Base-by-base conservation (phyloP, 2,329 filamentous ascomycete species). In the Hypoxylon sp. region DNA sequence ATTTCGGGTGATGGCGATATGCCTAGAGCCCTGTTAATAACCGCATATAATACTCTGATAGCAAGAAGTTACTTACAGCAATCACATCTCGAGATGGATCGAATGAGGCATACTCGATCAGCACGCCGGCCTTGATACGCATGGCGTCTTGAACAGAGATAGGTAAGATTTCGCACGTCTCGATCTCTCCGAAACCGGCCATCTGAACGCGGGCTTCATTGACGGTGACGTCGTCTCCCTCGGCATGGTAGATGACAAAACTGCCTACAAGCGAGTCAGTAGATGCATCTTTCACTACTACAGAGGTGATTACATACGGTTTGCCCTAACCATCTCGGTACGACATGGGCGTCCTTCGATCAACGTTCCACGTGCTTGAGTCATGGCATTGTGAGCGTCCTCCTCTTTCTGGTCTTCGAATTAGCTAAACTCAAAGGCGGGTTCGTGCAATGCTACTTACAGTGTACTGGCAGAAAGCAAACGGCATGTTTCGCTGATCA, bases 401-500 rank as follows among this genome's bases (percentile, higher is more conserved):
- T 80, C 76, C 33, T 83, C 79, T 11, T 80, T 83, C 87, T 89
- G 67, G 26, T 10, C 14, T 2, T 9, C 11, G 17, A 62, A 53
- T 83, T 59, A 82, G 75, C 53, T 10, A 54, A 58, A 4, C 4
- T 14, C n/a, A 6, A 10, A 19, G 26, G 26, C 2, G 24, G 35
- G 3, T 35, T 13, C 24, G 33, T 26, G 14, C 42, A 37, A 53
- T 1, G 39, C 2, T 26, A 79, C 85, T 81, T 75, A 89, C 88
- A 1, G 86, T 89, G 73, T 83, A 91, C 73, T 91, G 89, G 22
- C 84, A 85, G 71, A 91, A 91, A 0, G 88, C 88, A 74, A 88
- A 90, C 0, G 89, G 89, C 86, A 91, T 90, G 42, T 86, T 81
- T 13, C 78, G 78, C 10, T 65, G 68, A 71, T 91, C 88, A 17